Evolutionary conservation across 345 rosid species (phyloP).

Genomic region (Sisymbrium irio): DNA sequence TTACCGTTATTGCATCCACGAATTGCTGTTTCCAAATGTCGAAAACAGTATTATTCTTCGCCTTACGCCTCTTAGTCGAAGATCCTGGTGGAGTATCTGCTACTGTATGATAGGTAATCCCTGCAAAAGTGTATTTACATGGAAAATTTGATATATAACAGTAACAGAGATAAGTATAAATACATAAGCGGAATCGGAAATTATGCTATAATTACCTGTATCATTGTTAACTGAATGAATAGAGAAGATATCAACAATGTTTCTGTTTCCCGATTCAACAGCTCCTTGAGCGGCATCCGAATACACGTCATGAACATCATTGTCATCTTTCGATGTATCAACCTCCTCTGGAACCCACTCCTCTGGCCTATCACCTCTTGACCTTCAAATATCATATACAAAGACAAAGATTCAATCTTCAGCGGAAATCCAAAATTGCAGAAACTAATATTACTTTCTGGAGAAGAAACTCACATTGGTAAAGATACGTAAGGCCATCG

Average conservation of each 20-base stretch:
- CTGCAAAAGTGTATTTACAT: constrained; percentile 36
- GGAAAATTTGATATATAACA: constrained; percentile 1
- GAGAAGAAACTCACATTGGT: constrained; percentile 59
- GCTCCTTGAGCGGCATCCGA: constrained; percentile 42
- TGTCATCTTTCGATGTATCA: constrained; percentile 32
- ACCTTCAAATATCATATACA: constrained; percentile 39
- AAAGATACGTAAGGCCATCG: constrained; percentile 91
- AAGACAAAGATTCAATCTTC: constrained; percentile 15
- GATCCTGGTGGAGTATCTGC: constrained; percentile 42
- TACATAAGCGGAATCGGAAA: not conserved
- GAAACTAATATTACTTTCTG: not conserved
- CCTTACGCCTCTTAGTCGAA: constrained; percentile 34
- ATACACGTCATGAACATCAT: constrained; percentile 39
- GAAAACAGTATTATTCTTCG: constrained; percentile 37
- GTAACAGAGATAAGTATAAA: not conserved
- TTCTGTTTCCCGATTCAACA: constrained; percentile 45
- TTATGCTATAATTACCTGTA: constrained; percentile 39
- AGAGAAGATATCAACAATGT: constrained; percentile 82
- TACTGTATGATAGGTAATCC: constrained; percentile 46
- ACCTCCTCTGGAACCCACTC: constrained; percentile 92
- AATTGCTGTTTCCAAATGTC: constrained; percentile 78
- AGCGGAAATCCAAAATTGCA: not conserved
- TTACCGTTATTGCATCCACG: constrained; percentile 63
- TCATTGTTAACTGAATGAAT: constrained; percentile 49
- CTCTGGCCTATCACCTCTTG: constrained; percentile 79